Evolutionary conservation across 805 yeast genomes (phyloP).

Genomic region (Candida namnaoensis): DNA sequence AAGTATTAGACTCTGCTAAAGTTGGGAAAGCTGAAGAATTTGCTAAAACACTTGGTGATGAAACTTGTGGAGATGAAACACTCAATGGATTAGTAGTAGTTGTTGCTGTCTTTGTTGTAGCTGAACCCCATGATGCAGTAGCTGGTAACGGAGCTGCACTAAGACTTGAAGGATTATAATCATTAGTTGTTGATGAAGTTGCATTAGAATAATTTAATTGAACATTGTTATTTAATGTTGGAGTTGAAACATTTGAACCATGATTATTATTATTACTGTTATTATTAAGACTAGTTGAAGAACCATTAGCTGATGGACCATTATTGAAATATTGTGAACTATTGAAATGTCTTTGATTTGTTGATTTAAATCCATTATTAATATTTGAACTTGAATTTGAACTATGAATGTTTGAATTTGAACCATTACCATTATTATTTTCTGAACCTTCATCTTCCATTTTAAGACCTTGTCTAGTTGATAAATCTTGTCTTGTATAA

Average conservation of each 20-base stretch:
- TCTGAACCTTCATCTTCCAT: constrained; percentile 31
- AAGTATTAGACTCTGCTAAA: constrained; percentile 33
- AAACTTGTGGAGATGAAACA: constrained; percentile 10
- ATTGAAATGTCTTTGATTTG: constrained; percentile 12
- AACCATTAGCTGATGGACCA: background rate
- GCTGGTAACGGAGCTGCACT: constrained; percentile 52
- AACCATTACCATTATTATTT: constrained; percentile 13
- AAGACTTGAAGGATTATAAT: constrained; percentile 8
- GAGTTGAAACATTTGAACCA: background rate
- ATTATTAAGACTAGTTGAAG: too few species aligned
- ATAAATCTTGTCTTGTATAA: constrained; percentile 80
- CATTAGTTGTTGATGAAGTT: constrained; percentile 3
- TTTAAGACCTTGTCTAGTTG: constrained; percentile 63
- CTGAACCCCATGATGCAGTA: constrained; percentile 58
- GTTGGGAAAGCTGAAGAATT: constrained; percentile 53
- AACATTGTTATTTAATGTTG: constrained; percentile 6
- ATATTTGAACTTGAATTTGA: constrained; percentile 1
- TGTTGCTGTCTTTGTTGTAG: too few species aligned
- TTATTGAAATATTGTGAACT: constrained; percentile 3
- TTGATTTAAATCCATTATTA: background rate
- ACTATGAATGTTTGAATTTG: constrained; percentile 3
- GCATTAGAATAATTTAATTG: constrained; percentile 3
- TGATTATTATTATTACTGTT: too few species aligned
- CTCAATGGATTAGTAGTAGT: constrained; percentile 6
- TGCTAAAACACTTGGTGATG: constrained; percentile 34